Conservation (phyloP, 225 moss, liverwort and hornwort species). For the Marchantia paleacea region DNA sequence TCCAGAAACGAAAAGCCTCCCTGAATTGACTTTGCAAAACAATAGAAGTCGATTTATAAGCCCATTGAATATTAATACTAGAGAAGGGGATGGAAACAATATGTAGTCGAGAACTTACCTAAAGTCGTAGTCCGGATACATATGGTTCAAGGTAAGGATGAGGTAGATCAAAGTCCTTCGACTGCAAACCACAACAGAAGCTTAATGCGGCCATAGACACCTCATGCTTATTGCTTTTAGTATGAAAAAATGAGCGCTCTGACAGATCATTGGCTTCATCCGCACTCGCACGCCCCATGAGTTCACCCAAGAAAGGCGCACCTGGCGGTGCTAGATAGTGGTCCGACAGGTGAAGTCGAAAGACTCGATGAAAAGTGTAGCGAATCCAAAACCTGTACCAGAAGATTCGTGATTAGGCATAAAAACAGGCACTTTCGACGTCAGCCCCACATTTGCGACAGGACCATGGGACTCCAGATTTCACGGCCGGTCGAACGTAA, state of each 20-base stretch:
- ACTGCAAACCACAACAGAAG: constrained; percentile 49
- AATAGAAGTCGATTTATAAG: too few species aligned
- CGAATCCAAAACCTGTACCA: constrained; percentile 80
- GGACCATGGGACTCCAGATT: background rate
- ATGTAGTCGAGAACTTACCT: constrained; percentile 45
- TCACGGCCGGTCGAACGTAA: too few species aligned
- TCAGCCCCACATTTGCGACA: background rate
- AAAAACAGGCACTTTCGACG: background rate
- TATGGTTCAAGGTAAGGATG: constrained; percentile 97
- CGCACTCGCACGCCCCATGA: background rate
- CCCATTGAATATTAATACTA: too few species aligned
- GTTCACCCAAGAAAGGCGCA: constrained; percentile 21
- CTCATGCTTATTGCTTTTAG: background rate
- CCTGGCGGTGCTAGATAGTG: constrained; percentile 93
- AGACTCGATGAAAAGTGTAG: constrained; percentile 66
- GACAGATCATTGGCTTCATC: background rate
- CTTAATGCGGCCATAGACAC: constrained; percentile 1
- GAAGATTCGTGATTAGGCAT: background rate
- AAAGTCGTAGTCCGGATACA: constrained; percentile 98
- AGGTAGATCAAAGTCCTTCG: constrained; percentile 96
- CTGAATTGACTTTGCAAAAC: too few species aligned
- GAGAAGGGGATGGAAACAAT: too few species aligned
- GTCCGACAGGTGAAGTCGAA: constrained; percentile 86
- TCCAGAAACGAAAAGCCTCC: too few species aligned
- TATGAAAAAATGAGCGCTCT: background rate